Evolutionary conservation across 257 asterid species (phyloP), one percentile per base, ranked within the genome.

Genomic region (Thymus mandschuricus): DNA sequence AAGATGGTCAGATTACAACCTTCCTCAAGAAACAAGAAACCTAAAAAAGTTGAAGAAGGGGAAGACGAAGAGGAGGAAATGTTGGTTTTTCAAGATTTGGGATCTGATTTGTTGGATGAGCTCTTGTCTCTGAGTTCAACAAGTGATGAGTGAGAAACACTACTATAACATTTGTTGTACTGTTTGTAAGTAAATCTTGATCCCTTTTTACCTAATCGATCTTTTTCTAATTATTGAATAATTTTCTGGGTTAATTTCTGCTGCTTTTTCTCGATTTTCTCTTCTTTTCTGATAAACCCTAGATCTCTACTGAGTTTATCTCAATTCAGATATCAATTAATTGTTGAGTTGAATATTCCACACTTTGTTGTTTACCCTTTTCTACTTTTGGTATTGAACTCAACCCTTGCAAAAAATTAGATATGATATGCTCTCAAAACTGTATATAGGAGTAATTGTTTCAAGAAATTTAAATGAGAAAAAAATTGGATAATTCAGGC

Each of bases 41-140:
- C 38, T 1, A 38, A 5, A 0, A n/a, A n/a, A n/a, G n/a, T n/a
- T n/a, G n/a, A n/a, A n/a, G 73, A 69, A 21, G 75, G 62, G 3
- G 73, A 46, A n/a, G 77, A 61, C 0, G 76, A 68, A 15, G 80
- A 75, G 6, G 77, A 74, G n/a, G 70, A 74, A 46, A 10, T 75
- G 40, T 72, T 81, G 58, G 83, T 81, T 59, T 58, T 81, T 78
- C 79, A 81, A 55, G 86, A 78, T 51, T 72, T 81, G 71, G 86
- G 86, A 38, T 66, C 83, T 71, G 86, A 81, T 50, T 76, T 81
- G 62, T 43, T 81, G 12, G 86, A 81, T 60, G 28, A 80, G 54
- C 81, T 80, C 33, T 65, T 79, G 21, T 74, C 80, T 56, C 34
- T 50, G 64, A 75, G 61, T 6, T 76, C 64, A 8, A n/a, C 38